phyloP scores from a whole-genome alignment of 495 filamentous ascomycete species.

The Neurospora cerealis region DNA sequence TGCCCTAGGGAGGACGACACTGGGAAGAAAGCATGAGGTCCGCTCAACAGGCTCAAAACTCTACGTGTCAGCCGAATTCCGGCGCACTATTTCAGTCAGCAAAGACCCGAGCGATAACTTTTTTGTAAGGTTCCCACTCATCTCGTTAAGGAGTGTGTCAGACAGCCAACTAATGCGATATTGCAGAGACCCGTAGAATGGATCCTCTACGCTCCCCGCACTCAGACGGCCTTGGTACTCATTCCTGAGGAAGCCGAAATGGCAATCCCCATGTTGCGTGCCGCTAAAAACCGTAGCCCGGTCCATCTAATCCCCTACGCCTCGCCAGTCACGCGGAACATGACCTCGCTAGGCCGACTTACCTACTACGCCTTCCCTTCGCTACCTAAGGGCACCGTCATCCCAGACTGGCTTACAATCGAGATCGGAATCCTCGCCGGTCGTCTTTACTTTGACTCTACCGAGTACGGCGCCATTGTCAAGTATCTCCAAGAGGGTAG shows the following conservation, averaged over 20 bases:
- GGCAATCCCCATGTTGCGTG: slow-evolving; percentile 31
- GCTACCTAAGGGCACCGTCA: slow-evolving; percentile 23
- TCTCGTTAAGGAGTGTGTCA: neutral
- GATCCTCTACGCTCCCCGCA: slow-evolving; percentile 19
- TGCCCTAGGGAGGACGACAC: slow-evolving; percentile 12
- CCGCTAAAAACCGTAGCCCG: slow-evolving; percentile 1
- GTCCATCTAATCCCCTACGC: slow-evolving; percentile 37
- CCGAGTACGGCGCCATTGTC: slow-evolving; percentile 19
- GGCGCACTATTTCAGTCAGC: slow-evolving; percentile 7
- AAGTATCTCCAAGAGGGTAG: neutral
- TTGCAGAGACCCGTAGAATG: slow-evolving; percentile 27
- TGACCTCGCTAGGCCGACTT: slow-evolving; percentile 44
- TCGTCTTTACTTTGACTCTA: slow-evolving; percentile 42
- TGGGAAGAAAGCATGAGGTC: slow-evolving; percentile 14
- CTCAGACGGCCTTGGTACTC: slow-evolving; percentile 35
- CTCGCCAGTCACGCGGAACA: slow-evolving; percentile 40
- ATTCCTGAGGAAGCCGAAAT: slow-evolving; percentile 44
- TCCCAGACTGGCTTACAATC: slow-evolving; percentile 36
- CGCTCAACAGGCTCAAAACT: slow-evolving; percentile 12
- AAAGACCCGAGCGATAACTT: slow-evolving; percentile 13
- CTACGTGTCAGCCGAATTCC: slow-evolving; percentile 24
- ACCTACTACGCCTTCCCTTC: slow-evolving; percentile 37
- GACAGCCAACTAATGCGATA: neutral
- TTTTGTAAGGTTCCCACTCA: slow-evolving; percentile 13
- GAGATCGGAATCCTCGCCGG: slow-evolving; percentile 48